A percentile compares a stretch with the other conserved stretches of the same genome.
phyloP scores from a whole-genome alignment of 352 stramenopile species.

The Pythium volutum region DNA sequence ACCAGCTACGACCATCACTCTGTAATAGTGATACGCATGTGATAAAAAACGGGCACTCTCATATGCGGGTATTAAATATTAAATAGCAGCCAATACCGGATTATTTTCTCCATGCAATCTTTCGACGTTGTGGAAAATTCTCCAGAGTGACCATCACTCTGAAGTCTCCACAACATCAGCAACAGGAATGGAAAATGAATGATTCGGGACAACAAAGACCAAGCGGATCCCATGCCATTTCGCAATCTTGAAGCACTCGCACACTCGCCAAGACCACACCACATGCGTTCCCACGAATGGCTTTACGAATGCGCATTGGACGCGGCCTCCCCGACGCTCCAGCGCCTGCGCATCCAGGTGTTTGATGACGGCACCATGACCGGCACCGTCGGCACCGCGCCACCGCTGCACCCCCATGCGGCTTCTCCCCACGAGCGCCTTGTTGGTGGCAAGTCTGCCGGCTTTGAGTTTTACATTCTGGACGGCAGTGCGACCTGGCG shows the following conservation, averaged over 20 bases:
- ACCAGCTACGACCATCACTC: too few relatives aligned
- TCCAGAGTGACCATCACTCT: not conserved
- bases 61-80: too few relatives aligned
- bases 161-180: not conserved
- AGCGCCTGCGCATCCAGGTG: conserved; percentile 8
- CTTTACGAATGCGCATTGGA: conserved; percentile 15
- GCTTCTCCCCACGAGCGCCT: not conserved
- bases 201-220: too few relatives aligned
- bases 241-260: not conserved
- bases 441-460: not conserved
- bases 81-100: too few relatives aligned
- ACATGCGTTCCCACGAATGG: conserved; percentile 13
- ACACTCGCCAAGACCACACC: not conserved
- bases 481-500: conserved; percentile 16
- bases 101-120: not conserved
- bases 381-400: not conserved
- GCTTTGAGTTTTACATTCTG: conserved; percentile 19
- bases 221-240: not conserved
- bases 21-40: too few relatives aligned
- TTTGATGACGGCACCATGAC: conserved; percentile 24
- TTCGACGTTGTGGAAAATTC: conserved; percentile 6
- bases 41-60: too few relatives aligned
- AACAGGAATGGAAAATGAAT: not conserved
- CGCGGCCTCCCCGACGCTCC: not conserved
- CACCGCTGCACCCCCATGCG: not conserved